Percentiles rank a stretch among this genome's conserved stretches.
These are phyloP conservation scores for Trichoderma aggressivum DNA, from an alignment of 2,329 filamentous ascomycete species.

Conservation along the genomic window DNA sequence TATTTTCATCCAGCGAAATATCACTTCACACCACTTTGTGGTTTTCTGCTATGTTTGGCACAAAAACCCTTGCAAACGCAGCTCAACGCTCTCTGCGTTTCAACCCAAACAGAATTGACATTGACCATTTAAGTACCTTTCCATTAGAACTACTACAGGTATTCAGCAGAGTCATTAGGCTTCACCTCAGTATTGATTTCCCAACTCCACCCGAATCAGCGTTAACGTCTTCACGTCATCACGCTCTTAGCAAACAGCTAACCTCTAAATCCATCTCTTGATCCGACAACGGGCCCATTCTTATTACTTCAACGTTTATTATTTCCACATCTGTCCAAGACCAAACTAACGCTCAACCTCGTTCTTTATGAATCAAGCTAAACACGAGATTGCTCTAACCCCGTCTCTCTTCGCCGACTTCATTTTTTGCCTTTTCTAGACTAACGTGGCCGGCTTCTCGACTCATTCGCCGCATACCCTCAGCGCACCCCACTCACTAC, in stretches of 20 bases:
- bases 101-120: background rate
- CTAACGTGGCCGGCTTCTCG: background rate
- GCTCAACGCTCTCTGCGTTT: background rate
- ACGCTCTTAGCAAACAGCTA: background rate
- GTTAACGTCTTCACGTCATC: background rate
- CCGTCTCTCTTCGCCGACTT: background rate
- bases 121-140: background rate
- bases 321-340: background rate
- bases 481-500: slow-evolving; percentile 1
- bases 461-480: slow-evolving; percentile 10
- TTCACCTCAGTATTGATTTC: background rate
- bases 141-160: too few species aligned
- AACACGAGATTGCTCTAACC: background rate
- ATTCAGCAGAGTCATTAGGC: background rate
- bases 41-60: background rate
- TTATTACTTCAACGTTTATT: background rate
- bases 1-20: too few species aligned
- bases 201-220: background rate
- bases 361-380: background rate
- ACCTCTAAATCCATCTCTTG: background rate
- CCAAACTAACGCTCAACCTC: background rate
- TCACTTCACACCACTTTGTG: background rate
- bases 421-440: background rate
- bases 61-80: background rate
- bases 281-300: background rate